Base-by-base conservation (phyloP, 2,329 filamentous ascomycete species). In the Fusarium palustre region DNA sequence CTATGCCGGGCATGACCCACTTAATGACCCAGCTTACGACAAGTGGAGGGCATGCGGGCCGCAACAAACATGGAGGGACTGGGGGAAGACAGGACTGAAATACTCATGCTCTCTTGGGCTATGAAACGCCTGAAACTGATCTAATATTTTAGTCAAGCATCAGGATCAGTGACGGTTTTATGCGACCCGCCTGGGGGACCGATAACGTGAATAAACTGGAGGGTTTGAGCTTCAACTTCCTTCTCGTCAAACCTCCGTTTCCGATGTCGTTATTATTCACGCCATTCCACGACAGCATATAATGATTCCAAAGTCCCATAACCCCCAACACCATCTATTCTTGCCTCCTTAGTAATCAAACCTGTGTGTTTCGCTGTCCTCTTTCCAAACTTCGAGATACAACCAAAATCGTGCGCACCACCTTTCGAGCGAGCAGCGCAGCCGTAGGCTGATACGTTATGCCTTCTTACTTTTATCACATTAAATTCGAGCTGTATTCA, bases 401-500 rank as follows among this genome's bases (percentile, higher is more conserved):
- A 39, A 57, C 39, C 43, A 47, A 43, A 20, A 38, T 25, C 41
- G 42, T 8, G n/a, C 36, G 55, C 48, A 13, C 20, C 48, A 39
- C 36, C 38, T 36, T 30, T 42, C 54, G 31, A 57, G 18, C 39
- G 36, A 64, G 30, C 24, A 55, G 31, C 43, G 38, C n/a, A 41
- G 24, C 45, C 41, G 31, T 25, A 42, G 45, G 33, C 39, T 47
- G 31, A 56, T 31, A 59, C 47, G 81, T 75, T 80, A 89, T 89
- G 87, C 85, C 85, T 81, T 84, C 84, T 31, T 90, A 89, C 76
- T 87, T 87, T 69, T 91, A 90, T 73, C 88, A 91, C 71, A 75
- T 91, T n/a, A 89, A 87, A 71, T 85, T 91, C 73, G 89, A 91
- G 80, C 82, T 91, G 42, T 91, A 90, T 76, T 78, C 82, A 43